Base-by-base conservation (phyloP, 2,329 filamentous ascomycete species). In the Neoascochyta sp. region DNA sequence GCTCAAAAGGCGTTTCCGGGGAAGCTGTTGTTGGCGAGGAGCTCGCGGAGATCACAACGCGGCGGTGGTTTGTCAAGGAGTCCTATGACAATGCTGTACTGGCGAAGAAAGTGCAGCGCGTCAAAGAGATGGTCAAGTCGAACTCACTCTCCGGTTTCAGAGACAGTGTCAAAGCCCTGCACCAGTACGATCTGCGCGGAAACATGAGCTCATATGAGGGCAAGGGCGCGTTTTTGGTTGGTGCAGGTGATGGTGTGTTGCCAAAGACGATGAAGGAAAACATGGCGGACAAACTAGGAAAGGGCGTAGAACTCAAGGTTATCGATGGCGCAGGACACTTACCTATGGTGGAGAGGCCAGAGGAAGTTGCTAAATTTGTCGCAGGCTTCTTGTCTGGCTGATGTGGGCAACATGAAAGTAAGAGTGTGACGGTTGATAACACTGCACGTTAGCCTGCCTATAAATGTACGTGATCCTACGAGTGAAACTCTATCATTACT, bases 281-380 rank as follows among this genome's bases (percentile, higher is more conserved):
- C n/a, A 86, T 89, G 73, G 77, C 72, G 32, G 70, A 63, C 0
- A 47, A 44, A 11, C 24, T 61, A 24, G 60, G 57, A 0, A 39
- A 36, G 9, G 60, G 81, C 0, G 74, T 73, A 0, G 71, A 76
- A 36, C 71, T 88, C 43, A 77, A 73, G 55, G 62, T 83, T 34
- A 75, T 93, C 7, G 75, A 83, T 0, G 67, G 73, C 7, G 79
- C 86, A 0, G 87, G 87, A 0, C 87, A 94, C 66, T 63, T 94
- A 51, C 87, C 87, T 0, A 93, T 93, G 85, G 80, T 80, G 26
- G 87, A 93, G 64, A 75, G 78, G 44, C 80, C 84, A 0, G 64
- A 69, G 34, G 78, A 72, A 4, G 88, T 89, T 56, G 81, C 81
- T 55, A 66, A 73, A 16, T 76, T 76, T 24, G 68, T 90, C 3